These are phyloP conservation scores for Dendrocalamus sinicus DNA, from an alignment of 176 grass and related monocot genomes.

Conservation along the genomic window DNA sequence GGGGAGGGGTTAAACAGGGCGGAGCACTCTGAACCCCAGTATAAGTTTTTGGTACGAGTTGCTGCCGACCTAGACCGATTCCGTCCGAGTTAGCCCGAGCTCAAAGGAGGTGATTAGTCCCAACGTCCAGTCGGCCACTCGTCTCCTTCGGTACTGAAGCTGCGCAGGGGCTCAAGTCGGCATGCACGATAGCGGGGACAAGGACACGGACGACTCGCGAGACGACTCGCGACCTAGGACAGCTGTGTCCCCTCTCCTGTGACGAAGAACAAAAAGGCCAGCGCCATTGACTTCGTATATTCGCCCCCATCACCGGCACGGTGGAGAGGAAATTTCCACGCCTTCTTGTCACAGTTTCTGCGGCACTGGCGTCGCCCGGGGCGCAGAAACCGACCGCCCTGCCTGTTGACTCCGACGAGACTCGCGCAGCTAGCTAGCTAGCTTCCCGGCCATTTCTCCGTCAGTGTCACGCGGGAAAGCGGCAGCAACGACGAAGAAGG, in stretches of 20 bases:
- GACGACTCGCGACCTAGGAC: not conserved
- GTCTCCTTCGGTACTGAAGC: not conserved
- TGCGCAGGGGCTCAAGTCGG: not conserved
- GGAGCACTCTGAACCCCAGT: not conserved
- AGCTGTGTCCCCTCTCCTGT: not conserved
- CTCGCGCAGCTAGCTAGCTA: not conserved
- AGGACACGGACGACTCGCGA: not conserved
- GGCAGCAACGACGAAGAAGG: slow-evolving; percentile 11
- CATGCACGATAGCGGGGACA: not conserved
- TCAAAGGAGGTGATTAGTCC: not conserved
- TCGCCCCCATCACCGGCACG: not conserved
- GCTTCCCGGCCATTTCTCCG: slow-evolving; percentile 18
- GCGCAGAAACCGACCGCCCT: slow-evolving; percentile 13
- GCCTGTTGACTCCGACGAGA: slow-evolving; percentile 3
- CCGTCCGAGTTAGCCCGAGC: not conserved
- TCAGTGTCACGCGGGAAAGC: not conserved
- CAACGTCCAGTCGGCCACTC: not conserved
- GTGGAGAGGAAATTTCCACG: not conserved
- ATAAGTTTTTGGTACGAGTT: not conserved
- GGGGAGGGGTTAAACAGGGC: too few species aligned
- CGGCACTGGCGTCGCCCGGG: slow-evolving; percentile 4
- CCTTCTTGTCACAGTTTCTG: not conserved
- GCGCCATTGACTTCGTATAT: not conserved
- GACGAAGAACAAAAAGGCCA: not conserved
- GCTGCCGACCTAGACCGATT: not conserved